A percentile compares a stretch with the other conserved stretches of the same genome.
Conservation (phyloP, 371 early-diverging fungal genomes). For the Actinomortierella wolfii region DNA sequence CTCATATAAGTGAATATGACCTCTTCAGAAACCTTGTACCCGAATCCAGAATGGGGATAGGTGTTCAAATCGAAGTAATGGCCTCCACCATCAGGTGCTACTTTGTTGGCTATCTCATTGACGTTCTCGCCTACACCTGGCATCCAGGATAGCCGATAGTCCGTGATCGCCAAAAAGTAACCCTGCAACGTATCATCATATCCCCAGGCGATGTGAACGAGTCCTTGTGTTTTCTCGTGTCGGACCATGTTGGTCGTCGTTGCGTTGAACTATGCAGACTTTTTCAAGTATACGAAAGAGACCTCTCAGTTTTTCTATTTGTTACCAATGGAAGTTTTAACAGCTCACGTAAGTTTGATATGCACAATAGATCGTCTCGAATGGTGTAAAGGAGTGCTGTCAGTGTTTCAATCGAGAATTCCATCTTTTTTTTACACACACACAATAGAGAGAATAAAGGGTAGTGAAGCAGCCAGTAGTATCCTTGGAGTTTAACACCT, state of each 20-base stretch:
- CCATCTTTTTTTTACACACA: no score
- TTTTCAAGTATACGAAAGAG: no score
- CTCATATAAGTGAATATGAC: slow-evolving; percentile 32
- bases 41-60: slow-evolving; percentile 5
- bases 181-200: slow-evolving; percentile 9
- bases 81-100: slow-evolving; percentile 8
- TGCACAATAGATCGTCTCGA: no score
- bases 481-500: no score
- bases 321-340: no score
- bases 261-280: no score
- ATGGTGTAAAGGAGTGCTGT: no score
- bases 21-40: slow-evolving; percentile 18
- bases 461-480: no score
- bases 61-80: slow-evolving; percentile 20
- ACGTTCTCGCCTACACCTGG: slow-evolving; percentile 8
- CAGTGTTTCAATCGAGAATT: no score
- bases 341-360: no score
- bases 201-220: slow-evolving; percentile 23
- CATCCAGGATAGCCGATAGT: slow-evolving; percentile 12
- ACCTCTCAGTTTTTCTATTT: no score
- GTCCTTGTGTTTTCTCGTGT: slow-evolving; percentile 7
- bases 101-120: slow-evolving; percentile 8
- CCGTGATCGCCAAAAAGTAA: slow-evolving; percentile 19
- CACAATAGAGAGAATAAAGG: no score
- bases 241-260: slow-evolving; percentile 23